Evolutionary conservation across 495 filamentous ascomycete genomes (phyloP).

Genomic region (Staphylotrichum longicolle): DNA sequence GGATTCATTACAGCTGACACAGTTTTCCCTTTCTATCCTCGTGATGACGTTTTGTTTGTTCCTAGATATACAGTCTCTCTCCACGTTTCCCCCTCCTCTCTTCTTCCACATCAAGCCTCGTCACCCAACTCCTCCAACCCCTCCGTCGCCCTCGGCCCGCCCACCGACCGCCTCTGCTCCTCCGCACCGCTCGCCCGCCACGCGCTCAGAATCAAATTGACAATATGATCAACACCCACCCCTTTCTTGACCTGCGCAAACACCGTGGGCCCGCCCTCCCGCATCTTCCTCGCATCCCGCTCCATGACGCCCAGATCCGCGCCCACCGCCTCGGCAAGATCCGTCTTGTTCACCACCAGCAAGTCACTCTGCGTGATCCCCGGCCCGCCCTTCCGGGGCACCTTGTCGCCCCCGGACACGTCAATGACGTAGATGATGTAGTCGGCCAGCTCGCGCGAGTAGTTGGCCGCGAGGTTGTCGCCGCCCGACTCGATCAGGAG

Average conservation of each 20-base stretch:
- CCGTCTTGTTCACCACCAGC: constrained; percentile 93
- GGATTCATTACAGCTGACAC: background rate
- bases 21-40: background rate
- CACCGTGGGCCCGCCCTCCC: constrained; percentile 93
- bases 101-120: background rate
- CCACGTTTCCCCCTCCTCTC: background rate
- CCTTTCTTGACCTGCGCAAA: constrained; percentile 96
- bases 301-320: constrained; percentile 95
- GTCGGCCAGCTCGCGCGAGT: constrained; percentile 87
- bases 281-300: constrained; percentile 88
- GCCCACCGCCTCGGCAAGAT: constrained; percentile 86
- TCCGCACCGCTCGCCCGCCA: constrained; percentile 86
- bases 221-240: constrained; percentile 77
- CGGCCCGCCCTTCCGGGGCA: constrained; percentile 92
- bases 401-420: constrained; percentile 94
- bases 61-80: background rate
- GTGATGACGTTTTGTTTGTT: background rate
- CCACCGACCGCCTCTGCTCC: constrained; percentile 52
- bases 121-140: constrained; percentile 43
- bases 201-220: constrained; percentile 82
- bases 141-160: constrained; percentile 50
- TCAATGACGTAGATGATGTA: constrained; percentile 99
- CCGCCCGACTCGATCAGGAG: constrained; percentile 92
- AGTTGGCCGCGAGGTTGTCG: constrained; percentile 96
- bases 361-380: constrained; percentile 95